These are phyloP conservation scores for Filobasidium floriforme DNA, from an alignment of 768 basidiomycete species.

Conservation along the genomic window DNA sequence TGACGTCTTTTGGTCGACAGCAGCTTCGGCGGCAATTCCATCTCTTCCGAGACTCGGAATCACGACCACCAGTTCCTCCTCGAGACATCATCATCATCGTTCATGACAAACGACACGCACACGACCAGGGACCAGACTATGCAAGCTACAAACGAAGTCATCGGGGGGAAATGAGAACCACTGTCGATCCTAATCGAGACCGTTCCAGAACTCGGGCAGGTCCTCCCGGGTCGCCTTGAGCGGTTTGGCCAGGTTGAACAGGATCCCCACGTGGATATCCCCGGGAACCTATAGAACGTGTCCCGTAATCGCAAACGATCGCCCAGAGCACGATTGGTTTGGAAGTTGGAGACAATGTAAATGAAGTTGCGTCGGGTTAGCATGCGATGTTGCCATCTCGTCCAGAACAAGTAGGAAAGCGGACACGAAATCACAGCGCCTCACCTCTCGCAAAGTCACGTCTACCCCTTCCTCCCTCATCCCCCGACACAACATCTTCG, in stretches of 20 bases:
- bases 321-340: background rate
- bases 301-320: background rate
- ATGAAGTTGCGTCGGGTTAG: background rate
- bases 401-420: too few relatives aligned
- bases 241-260: conserved; percentile 17
- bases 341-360: too few relatives aligned
- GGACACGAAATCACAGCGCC: conserved; percentile 12
- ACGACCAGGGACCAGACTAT: background rate
- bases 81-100: too few relatives aligned
- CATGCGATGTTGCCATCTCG: background rate
- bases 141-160: background rate
- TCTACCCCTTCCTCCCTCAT: conserved; percentile 37
- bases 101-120: too few relatives aligned
- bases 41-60: too few relatives aligned
- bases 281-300: conserved; percentile 18
- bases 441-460: conserved; percentile 30
- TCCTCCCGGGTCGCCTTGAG: conserved; percentile 20
- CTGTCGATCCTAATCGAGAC: background rate
- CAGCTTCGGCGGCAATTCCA: too few relatives aligned
- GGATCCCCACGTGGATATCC: conserved; percentile 21
- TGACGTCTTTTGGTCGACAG: too few relatives aligned
- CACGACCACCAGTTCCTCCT: too few relatives aligned
- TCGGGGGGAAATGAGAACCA: too few relatives aligned
- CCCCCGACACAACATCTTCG: conserved; percentile 18
- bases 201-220: conserved; percentile 18